phyloP scores from a whole-genome alignment of 2,329 filamentous ascomycete species.

The Diaporthe citriasiana region DNA sequence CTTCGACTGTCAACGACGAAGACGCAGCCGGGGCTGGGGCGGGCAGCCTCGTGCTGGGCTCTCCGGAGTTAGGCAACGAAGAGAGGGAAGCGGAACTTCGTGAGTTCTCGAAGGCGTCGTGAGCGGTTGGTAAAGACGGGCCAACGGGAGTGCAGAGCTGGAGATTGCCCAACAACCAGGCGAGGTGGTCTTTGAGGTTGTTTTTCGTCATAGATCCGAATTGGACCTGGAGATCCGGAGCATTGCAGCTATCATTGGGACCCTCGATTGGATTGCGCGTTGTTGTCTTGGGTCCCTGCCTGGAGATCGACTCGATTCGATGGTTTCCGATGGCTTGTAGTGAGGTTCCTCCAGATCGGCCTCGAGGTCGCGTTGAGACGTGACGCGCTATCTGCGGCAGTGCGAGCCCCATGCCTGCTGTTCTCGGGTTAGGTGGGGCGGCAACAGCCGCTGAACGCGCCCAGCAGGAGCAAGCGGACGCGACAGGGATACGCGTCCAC shows the following conservation, averaged over 20 bases:
- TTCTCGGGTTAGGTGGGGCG: constrained; percentile 10
- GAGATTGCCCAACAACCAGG: constrained; percentile 68
- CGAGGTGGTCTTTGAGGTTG: constrained; percentile 70
- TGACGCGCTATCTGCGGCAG: constrained; percentile 13
- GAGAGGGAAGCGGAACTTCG: constrained; percentile 45
- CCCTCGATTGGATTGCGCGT: neutral
- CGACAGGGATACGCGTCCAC: constrained; percentile 34
- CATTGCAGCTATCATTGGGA: constrained; percentile 37
- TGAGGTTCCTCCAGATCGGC: neutral
- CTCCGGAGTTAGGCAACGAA: constrained; percentile 39
- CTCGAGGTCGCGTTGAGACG: constrained; percentile 15
- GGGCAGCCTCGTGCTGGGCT: neutral
- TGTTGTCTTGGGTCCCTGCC: neutral
- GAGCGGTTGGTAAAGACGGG: constrained; percentile 54
- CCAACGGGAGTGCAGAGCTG: constrained; percentile 55
- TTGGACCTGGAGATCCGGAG: constrained; percentile 54
- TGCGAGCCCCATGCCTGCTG: constrained; percentile 5
- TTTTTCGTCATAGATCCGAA: constrained; percentile 68
- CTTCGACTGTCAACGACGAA: constrained; percentile 32
- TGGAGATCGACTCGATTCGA: neutral
- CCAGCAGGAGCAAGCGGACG: neutral
- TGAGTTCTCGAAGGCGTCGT: constrained; percentile 47
- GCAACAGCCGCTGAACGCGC: constrained; percentile 37
- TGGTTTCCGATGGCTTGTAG: neutral
- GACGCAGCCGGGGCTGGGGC: constrained; percentile 26